Evolutionary conservation across 176 grass and related monocot genomes (phyloP).

Genomic region (Eleusine coracana): DNA sequence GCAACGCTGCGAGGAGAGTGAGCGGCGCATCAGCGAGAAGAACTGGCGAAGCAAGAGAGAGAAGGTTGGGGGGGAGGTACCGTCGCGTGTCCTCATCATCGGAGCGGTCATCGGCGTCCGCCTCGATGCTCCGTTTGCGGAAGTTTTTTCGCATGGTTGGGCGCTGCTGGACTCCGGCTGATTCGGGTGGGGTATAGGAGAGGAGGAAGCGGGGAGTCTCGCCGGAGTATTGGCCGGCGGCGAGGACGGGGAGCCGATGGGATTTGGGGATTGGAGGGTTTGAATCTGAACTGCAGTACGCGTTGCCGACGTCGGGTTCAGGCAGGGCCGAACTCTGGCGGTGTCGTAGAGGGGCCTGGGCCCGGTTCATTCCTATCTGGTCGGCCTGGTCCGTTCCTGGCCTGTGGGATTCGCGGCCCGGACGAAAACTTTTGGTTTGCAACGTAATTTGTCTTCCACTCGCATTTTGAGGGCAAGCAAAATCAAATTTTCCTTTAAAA

Average conservation of each 20-base stretch:
- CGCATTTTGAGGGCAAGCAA: too few species aligned
- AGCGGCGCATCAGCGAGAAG: not conserved
- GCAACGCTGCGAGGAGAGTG: constrained; percentile 39
- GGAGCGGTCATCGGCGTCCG: constrained; percentile 53
- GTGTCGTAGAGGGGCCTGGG: not conserved
- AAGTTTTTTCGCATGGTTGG: constrained; percentile 60
- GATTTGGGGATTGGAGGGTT: constrained; percentile 29
- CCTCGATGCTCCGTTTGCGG: constrained; percentile 62
- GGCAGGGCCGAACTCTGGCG: not conserved
- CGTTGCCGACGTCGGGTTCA: not conserved
- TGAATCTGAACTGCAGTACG: not conserved
- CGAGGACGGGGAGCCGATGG: constrained; percentile 12
- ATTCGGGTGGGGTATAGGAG: not conserved
- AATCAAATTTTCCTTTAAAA: too few species aligned
- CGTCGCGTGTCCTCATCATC: constrained; percentile 63
- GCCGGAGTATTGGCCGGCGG: constrained; percentile 45
- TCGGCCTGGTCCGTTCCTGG: not conserved
- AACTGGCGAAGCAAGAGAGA: not conserved
- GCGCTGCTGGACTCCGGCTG: not conserved
- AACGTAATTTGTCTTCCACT: not conserved
- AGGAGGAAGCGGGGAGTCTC: not conserved
- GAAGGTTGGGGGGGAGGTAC: constrained; percentile 12
- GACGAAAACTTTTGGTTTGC: not conserved
- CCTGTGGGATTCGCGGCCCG: not conserved
- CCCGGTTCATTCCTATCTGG: not conserved